phyloP scores from a whole-genome alignment of 805 yeast genomes.

The Saccharomycopsis sp. region DNA sequence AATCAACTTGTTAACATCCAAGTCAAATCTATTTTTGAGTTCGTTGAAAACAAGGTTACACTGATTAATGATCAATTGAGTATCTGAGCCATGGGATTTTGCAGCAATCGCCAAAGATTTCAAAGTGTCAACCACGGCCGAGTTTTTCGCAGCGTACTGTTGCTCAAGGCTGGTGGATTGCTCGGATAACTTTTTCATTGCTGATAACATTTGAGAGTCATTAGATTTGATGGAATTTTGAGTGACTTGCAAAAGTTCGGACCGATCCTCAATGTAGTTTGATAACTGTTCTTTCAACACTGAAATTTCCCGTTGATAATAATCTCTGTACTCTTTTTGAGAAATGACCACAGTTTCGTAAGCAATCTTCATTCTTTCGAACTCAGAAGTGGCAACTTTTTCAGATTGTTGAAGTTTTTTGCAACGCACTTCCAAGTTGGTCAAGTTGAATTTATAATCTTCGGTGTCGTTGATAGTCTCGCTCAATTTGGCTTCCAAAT shows the following conservation, averaged over 20 bases:
- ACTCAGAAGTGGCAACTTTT: conserved; percentile 38
- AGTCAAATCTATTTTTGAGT: conserved; percentile 28
- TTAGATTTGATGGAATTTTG: conserved; percentile 32
- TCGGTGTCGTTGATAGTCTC: conserved; percentile 41
- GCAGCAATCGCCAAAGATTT: conserved; percentile 36
- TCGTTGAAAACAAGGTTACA: conserved; percentile 39
- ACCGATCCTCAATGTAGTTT: conserved; percentile 30
- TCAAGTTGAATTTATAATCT: conserved; percentile 39
- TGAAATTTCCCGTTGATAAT: conserved; percentile 37
- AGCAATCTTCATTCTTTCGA: conserved; percentile 45
- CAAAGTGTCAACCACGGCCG: conserved; percentile 34
- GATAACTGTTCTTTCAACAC: conserved; percentile 32
- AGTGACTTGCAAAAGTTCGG: conserved; percentile 31
- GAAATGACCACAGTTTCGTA: conserved; percentile 48
- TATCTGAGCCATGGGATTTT: conserved; percentile 40
- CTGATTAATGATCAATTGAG: conserved; percentile 36
- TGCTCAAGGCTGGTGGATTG: conserved; percentile 42
- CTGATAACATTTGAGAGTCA: conserved; percentile 42
- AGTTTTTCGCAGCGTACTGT: conserved; percentile 40
- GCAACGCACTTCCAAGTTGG: conserved; percentile 42
- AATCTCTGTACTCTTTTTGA: conserved; percentile 43
- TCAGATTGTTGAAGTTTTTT: conserved; percentile 40
- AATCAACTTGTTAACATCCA: conserved; percentile 23
- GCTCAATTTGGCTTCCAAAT: conserved; percentile 50
- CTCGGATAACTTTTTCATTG: conserved; percentile 39